Evolutionary conservation across 2,329 filamentous ascomycete species (phyloP).

Genomic region (Penicillium sp.): DNA sequence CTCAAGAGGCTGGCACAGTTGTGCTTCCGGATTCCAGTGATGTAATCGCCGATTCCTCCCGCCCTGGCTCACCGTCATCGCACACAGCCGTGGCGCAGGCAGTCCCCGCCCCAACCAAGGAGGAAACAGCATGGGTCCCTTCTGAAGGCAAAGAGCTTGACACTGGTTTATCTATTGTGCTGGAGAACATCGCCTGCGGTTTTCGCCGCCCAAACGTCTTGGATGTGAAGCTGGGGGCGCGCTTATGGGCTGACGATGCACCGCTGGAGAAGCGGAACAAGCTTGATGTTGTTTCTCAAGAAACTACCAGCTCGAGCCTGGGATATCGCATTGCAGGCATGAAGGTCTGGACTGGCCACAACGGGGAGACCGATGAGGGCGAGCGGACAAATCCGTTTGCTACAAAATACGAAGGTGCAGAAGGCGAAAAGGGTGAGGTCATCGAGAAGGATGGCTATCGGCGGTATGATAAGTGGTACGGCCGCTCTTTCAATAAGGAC

Average conservation of each 20-base stretch:
- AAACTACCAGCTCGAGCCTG: slow-evolving; percentile 60
- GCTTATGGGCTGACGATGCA: slow-evolving; percentile 77
- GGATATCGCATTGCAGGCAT: slow-evolving; percentile 66
- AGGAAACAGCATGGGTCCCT: slow-evolving; percentile 42
- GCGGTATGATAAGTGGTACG: slow-evolving; percentile 66
- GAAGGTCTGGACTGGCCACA: slow-evolving; percentile 55
- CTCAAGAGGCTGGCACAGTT: slow-evolving; percentile 49
- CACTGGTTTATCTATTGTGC: slow-evolving; percentile 76
- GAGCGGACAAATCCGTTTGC: slow-evolving; percentile 36
- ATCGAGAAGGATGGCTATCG: slow-evolving; percentile 55
- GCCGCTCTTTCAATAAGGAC: slow-evolving; percentile 56
- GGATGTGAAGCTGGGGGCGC: slow-evolving; percentile 84
- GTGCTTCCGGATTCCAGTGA: slow-evolving; percentile 27
- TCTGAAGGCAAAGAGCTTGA: slow-evolving; percentile 64
- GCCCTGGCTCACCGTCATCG: slow-evolving; percentile 18
- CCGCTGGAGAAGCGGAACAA: slow-evolving; percentile 57
- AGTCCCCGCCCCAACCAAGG: slow-evolving; percentile 24
- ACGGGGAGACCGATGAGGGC: slow-evolving; percentile 33
- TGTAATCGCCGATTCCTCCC: slow-evolving; percentile 4
- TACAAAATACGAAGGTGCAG: slow-evolving; percentile 46
- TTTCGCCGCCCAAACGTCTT: slow-evolving; percentile 86
- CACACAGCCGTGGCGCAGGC: slow-evolving; percentile 27
- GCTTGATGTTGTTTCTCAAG: slow-evolving; percentile 58
- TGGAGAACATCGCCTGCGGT: slow-evolving; percentile 79
- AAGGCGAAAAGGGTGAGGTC: slow-evolving; percentile 45